phyloP scores from a whole-genome alignment of 495 filamentous ascomycete genomes.

The Penicillium daleae region DNA sequence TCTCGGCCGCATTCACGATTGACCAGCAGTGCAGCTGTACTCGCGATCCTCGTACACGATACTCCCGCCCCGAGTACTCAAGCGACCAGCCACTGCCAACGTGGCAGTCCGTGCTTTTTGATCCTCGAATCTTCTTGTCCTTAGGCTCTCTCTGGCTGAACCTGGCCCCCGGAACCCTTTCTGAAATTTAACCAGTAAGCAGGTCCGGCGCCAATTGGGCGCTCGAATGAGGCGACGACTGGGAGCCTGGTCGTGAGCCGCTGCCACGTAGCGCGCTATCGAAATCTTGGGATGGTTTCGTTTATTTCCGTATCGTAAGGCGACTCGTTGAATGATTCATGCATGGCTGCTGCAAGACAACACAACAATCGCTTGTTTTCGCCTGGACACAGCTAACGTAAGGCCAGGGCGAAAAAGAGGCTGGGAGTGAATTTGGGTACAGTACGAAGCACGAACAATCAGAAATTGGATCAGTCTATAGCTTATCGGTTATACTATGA shows the following conservation, averaged over 20 bases:
- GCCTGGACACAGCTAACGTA: background rate
- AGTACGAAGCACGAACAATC: background rate
- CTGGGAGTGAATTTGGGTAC: background rate
- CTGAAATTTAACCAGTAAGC: constrained; percentile 5
- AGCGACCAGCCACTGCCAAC: constrained; percentile 27
- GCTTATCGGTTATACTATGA: background rate
- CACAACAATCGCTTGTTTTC: constrained; percentile 13
- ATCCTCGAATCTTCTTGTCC: background rate
- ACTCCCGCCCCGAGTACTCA: constrained; percentile 4
- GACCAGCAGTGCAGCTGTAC: background rate
- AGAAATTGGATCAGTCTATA: background rate
- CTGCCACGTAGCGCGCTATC: constrained; percentile 31
- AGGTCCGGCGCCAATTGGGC: constrained; percentile 13
- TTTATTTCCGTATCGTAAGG: background rate
- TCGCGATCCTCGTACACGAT: constrained; percentile 9
- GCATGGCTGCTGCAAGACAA: constrained; percentile 20
- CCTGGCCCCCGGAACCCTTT: background rate
- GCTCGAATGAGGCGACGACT: constrained; percentile 3
- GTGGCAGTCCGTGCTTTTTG: constrained; percentile 32
- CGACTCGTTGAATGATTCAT: background rate
- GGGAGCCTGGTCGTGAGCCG: constrained; percentile 17
- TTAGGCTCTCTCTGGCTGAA: background rate
- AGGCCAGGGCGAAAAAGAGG: constrained; percentile 1
- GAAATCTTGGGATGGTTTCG: constrained; percentile 3
- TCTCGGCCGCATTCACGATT: background rate